phyloP scores from a whole-genome alignment of 352 stramenopile genomes.

The Pythium vanterpoolii region DNA sequence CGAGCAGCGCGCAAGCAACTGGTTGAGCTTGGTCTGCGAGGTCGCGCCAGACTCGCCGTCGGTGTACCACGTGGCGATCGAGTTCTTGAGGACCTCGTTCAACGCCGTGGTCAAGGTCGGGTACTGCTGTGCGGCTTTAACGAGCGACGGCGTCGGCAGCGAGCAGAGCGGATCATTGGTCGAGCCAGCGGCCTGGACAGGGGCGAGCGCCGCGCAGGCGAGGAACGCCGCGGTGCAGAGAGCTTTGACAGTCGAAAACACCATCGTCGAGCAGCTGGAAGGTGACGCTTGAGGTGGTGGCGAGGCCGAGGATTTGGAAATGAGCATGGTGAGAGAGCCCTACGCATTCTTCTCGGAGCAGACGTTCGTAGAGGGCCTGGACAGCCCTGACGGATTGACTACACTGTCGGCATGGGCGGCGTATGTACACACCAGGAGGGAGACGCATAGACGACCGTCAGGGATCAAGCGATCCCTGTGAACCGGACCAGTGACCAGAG shows the following conservation, averaged over 20 bases:
- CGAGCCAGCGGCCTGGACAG: background rate
- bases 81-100: conserved; percentile 1
- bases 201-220: background rate
- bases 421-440: too few species aligned
- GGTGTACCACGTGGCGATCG: conserved; percentile 52
- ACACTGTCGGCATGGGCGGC: too few species aligned
- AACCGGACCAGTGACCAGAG: too few species aligned
- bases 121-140: background rate
- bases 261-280: background rate
- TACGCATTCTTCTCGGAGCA: too few species aligned
- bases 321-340: background rate
- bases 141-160: background rate
- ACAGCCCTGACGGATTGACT: too few species aligned
- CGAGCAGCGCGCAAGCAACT: conserved; percentile 32
- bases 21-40: background rate
- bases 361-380: too few species aligned
- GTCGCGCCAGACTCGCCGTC: conserved; percentile 39
- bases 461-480: too few species aligned
- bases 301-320: background rate
- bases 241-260: background rate
- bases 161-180: background rate
- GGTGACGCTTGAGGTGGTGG: background rate
- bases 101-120: background rate
- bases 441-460: too few species aligned
- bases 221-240: background rate